These are phyloP conservation scores for Hypholoma sublateritium DNA, from an alignment of 768 basidiomycete genomes.

Conservation along the genomic window DNA sequence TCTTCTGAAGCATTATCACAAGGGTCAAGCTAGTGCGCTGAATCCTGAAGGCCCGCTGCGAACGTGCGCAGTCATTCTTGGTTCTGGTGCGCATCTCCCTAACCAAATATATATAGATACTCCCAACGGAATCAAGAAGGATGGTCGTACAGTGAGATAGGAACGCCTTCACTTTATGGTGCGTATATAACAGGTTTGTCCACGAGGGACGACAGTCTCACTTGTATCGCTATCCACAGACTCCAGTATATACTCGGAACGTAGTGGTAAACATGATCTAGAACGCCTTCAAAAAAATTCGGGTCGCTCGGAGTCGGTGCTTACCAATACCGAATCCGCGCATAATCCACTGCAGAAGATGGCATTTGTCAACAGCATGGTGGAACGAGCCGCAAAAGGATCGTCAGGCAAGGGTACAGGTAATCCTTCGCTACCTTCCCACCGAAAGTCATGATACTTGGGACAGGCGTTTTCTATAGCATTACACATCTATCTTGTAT, in stretches of 20 bases:
- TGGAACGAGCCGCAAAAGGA: background rate
- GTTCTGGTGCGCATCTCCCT: background rate
- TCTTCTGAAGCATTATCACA: slow-evolving; percentile 43
- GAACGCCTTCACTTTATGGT: slow-evolving; percentile 59
- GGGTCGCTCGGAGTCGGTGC: background rate
- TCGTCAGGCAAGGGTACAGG: background rate
- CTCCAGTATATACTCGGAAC: background rate
- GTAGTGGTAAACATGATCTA: background rate
- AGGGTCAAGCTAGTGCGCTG: slow-evolving; percentile 46
- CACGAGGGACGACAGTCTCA: too few relatives aligned
- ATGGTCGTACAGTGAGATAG: slow-evolving; percentile 61
- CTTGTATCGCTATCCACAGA: background rate
- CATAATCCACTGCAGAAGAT: slow-evolving; percentile 1
- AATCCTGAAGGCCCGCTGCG: slow-evolving; percentile 63
- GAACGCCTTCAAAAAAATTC: background rate
- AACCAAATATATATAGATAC: slow-evolving; percentile 28
- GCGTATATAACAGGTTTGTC: slow-evolving; percentile 15
- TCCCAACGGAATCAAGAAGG: slow-evolving; percentile 59
- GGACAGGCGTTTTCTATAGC: too few relatives aligned
- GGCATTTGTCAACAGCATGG: background rate
- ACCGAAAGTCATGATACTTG: background rate
- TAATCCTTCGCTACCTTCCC: background rate
- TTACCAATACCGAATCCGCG: background rate
- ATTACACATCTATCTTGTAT: too few relatives aligned
- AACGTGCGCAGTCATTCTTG: slow-evolving; percentile 43